A percentile compares a stretch with the other conserved stretches of the same genome.
These are phyloP conservation scores for Dactylella cylindrospora DNA, from an alignment of 2,329 filamentous ascomycete genomes.

Conservation along the genomic window DNA sequence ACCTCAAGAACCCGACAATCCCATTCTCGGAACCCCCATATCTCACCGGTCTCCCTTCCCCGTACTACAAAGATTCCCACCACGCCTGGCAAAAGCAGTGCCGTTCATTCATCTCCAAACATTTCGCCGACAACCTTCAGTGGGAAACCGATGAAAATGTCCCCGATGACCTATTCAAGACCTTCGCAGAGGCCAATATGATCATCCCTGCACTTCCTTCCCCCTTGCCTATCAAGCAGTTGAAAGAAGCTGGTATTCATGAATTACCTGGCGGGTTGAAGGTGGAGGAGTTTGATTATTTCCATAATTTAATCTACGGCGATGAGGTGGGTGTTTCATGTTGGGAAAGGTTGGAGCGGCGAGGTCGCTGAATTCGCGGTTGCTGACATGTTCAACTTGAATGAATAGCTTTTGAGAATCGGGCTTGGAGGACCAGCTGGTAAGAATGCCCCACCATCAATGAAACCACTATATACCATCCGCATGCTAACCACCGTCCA, in stretches of 20 bases:
- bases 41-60: conserved; percentile 68
- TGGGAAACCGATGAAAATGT: conserved; percentile 69
- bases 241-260: conserved; percentile 66
- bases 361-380: too few species aligned
- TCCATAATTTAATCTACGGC: conserved; percentile 69
- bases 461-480: too few species aligned
- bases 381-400: too few species aligned
- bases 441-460: background rate
- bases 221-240: conserved; percentile 68
- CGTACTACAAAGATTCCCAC: conserved; percentile 70
- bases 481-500: too few species aligned
- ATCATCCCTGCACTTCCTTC: conserved; percentile 69
- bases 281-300: conserved; percentile 72
- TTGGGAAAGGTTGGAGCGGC: background rate
- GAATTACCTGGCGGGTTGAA: conserved; percentile 66
- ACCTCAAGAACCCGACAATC: conserved; percentile 52
- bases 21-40: conserved; percentile 75
- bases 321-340: conserved; percentile 60
- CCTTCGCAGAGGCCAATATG: conserved; percentile 68
- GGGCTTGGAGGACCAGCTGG: too few species aligned
- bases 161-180: conserved; percentile 58
- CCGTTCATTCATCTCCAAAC: conserved; percentile 65
- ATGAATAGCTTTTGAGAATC: too few species aligned
- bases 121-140: conserved; percentile 65
- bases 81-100: conserved; percentile 67